phyloP scores from a whole-genome alignment of 371 early-diverging fungal genomes.

The Syncephalis plumigaleata region DNA sequence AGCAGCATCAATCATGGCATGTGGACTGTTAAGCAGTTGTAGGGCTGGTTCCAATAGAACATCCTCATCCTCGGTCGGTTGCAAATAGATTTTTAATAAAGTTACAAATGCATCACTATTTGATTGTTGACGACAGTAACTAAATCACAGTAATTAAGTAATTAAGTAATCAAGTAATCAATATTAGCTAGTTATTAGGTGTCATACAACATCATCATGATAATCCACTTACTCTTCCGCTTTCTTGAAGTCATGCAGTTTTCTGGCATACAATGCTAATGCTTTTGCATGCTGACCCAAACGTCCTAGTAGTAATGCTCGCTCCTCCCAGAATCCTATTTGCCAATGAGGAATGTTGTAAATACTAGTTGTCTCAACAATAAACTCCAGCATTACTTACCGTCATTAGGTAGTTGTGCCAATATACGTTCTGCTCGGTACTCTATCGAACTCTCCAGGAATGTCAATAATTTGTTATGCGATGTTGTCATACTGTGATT shows the following conservation, averaged over 20 bases:
- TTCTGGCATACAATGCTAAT: conserved; percentile 59
- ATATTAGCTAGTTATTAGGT: too few species aligned
- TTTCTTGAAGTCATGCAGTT: conserved; percentile 43
- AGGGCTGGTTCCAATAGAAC: conserved; percentile 26
- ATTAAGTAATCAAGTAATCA: too few species aligned
- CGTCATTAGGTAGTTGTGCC: conserved; percentile 55
- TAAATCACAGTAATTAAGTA: not conserved
- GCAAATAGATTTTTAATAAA: conserved; percentile 25
- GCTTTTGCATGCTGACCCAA: conserved; percentile 81
- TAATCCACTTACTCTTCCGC: conserved; percentile 62
- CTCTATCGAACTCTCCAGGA: conserved; percentile 42
- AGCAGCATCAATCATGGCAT: conserved; percentile 32
- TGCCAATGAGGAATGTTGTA: conserved; percentile 13
- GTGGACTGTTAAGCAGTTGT: conserved; percentile 27
- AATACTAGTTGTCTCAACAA: not conserved
- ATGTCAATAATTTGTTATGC: conserved; percentile 26
- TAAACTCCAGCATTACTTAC: conserved; percentile 9
- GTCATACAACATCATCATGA: too few species aligned
- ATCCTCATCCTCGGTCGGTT: conserved; percentile 17
- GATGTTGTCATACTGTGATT: not conserved
- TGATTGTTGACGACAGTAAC: not conserved
- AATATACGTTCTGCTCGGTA: conserved; percentile 69
- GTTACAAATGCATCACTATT: conserved; percentile 10
- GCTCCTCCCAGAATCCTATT: conserved; percentile 51
- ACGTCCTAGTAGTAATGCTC: conserved; percentile 62